These are phyloP conservation scores for Lenzites betulinus DNA, from an alignment of 768 basidiomycete species.

Conservation along the genomic window DNA sequence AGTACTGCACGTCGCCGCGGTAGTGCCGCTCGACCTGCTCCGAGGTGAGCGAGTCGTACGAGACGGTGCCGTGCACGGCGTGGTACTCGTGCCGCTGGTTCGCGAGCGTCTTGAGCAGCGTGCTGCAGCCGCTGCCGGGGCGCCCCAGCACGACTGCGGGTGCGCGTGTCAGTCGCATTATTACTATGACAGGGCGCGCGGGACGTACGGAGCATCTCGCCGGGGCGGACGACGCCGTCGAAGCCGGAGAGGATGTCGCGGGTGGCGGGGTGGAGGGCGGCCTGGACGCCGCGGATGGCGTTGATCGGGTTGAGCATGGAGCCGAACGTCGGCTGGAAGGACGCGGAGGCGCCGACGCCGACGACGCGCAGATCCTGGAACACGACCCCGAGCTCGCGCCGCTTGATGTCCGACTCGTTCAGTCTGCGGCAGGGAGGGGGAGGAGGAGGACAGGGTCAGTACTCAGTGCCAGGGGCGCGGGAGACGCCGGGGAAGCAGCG, in stretches of 20 bases:
- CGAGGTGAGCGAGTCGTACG: constrained; percentile 75
- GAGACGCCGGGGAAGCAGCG: too few relatives aligned
- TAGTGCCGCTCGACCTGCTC: constrained; percentile 62
- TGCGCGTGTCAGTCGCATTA: not conserved
- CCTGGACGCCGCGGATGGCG: constrained; percentile 45
- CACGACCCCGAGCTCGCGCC: constrained; percentile 59
- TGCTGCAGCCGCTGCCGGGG: constrained; percentile 84
- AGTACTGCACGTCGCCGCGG: constrained; percentile 81
- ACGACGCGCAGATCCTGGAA: constrained; percentile 62
- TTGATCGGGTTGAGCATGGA: constrained; percentile 58
- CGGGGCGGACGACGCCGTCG: constrained; percentile 58
- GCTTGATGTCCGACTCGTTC: constrained; percentile 49
- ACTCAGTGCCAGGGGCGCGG: too few relatives aligned
- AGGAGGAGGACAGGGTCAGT: not conserved
- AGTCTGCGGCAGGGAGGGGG: constrained; percentile 35
- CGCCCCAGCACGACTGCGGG: constrained; percentile 76
- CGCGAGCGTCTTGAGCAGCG: constrained; percentile 79
- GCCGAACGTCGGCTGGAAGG: constrained; percentile 61
- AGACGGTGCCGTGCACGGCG: constrained; percentile 65
- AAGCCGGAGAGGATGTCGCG: constrained; percentile 56
- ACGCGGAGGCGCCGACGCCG: constrained; percentile 57
- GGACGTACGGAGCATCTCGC: constrained; percentile 69
- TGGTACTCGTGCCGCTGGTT: constrained; percentile 75
- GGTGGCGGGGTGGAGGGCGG: constrained; percentile 58
- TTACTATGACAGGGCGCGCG: not conserved